phyloP scores from a whole-genome alignment of 192 early-diverging fungal species.

The Allomyces macrogynus region DNA sequence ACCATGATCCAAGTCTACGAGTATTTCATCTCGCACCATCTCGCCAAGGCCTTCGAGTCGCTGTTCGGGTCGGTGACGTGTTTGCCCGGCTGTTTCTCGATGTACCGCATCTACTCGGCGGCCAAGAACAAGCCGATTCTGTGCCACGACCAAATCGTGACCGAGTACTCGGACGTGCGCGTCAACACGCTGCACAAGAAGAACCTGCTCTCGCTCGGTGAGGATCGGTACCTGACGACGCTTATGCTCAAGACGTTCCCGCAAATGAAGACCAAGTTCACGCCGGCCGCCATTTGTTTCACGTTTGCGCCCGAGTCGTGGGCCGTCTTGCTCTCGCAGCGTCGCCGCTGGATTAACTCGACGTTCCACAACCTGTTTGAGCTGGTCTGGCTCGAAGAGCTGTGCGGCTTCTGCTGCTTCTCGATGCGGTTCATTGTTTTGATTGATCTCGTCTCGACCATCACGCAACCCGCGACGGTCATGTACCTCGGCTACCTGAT shows the following conservation, averaged over 20 bases:
- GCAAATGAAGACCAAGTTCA: constrained; percentile 81
- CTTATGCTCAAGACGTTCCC: constrained; percentile 98
- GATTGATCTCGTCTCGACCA: constrained; percentile 67
- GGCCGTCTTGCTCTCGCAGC: constrained; percentile 74
- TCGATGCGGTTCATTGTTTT: constrained; percentile 95
- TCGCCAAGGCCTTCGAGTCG: constrained; percentile 94
- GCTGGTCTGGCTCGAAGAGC: constrained; percentile 58
- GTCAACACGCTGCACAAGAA: constrained; percentile 97
- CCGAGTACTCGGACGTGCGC: constrained; percentile 79
- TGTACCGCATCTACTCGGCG: constrained; percentile 89
- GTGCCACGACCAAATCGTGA: constrained; percentile 67
- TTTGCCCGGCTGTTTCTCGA: constrained; percentile 96
- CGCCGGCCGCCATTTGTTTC: constrained; percentile 65
- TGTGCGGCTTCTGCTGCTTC: constrained; percentile 94
- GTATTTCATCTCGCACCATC: constrained; percentile 93
- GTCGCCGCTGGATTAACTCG: constrained; percentile 97
- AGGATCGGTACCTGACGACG: constrained; percentile 96
- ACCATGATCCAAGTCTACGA: constrained; percentile 99
- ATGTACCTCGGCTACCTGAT: constrained; percentile 61
- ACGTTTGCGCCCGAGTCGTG: constrained; percentile 85
- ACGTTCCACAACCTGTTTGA: constrained; percentile 92
- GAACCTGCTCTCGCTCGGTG: constrained; percentile 92
- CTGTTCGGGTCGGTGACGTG: constrained; percentile 94
- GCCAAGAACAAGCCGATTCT: constrained; percentile 77
- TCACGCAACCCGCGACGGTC: constrained; percentile 61